Base-by-base conservation (phyloP, 2,329 filamentous ascomycete species). In the Sporothrix protearum region DNA sequence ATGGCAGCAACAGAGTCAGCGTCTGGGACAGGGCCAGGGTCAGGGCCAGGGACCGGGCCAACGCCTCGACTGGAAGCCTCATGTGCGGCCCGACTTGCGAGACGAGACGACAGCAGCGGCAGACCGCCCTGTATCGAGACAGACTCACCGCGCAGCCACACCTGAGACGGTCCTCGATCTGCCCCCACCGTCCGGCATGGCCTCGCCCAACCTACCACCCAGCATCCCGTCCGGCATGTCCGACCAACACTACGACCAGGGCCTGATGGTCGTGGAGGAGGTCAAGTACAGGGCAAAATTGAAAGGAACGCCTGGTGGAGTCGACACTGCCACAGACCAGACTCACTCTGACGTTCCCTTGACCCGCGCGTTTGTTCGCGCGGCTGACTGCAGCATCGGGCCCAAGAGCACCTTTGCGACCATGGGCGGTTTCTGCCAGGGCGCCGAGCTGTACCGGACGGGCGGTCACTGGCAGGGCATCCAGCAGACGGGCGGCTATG, bases 341-440 rank as follows among this genome's bases (percentile, higher is more conserved):
- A 45, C 47, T 14, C 22, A 42, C n/a, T 53, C 61, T 59, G 71
- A 73, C 73, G 49, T 72, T 19, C 72, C 39, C 28, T 51, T 53
- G 69, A 72, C 68, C 68, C 73, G 68, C 71, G 74, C 53, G 49
- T 75, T 72, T 70, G 61, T 69, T 22, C 73, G 74, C 25, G 73
- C 75, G 68, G 73, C 75, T 16, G 79, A 79, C 68, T 77, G 76
- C 71, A 74, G 73, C 51, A 81, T 83, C 33, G 79, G 80, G 0
- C 73, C 78, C 0, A 76, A 78, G 19, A 82, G 80, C 73, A 81
- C 79, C 2, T 79, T 82, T 45, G 76, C 79, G 59, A 75, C 76
- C 36, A 72, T 80, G 22, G 79, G 78, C 10, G 80, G 82, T 0
- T 79, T 83, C 64, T 84, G 82, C 73, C 72, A 78, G 7, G 82